A percentile compares a stretch with the other conserved stretches of the same genome.
These are phyloP conservation scores for Corylus americana DNA, from an alignment of 306 rosid genomes.

Conservation along the genomic window DNA sequence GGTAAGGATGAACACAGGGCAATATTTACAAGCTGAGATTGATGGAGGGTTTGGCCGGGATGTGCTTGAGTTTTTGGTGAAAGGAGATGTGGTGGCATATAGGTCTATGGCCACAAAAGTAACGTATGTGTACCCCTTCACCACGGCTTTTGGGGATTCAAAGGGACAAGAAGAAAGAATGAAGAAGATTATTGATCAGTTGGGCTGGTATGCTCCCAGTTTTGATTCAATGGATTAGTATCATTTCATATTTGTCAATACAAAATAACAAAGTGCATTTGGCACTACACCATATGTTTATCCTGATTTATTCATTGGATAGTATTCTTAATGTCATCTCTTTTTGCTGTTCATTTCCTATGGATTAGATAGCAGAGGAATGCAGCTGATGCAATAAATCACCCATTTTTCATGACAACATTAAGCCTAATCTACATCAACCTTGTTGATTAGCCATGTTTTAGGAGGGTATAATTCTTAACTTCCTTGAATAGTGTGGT, in stretches of 20 bases:
- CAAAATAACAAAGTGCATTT: conserved; percentile 15
- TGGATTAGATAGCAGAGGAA: not conserved
- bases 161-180: conserved; percentile 85
- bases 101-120: conserved; percentile 84
- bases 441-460: no score
- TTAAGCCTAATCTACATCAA: no score
- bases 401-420: not conserved
- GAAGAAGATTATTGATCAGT: conserved; percentile 61
- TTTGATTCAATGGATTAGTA: conserved; percentile 72
- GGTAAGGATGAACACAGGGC: conserved; percentile 43
- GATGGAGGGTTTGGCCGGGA: conserved; percentile 87
- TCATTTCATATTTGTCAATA: not conserved
- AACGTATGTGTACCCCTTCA: conserved; percentile 84
- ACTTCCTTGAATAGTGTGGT: no score
- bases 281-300: not conserved
- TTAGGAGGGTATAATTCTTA: no score
- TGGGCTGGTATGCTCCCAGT: conserved; percentile 94
- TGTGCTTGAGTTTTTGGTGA: conserved; percentile 86
- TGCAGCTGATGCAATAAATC: not conserved
- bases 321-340: not conserved
- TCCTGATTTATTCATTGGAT: not conserved
- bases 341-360: conserved; percentile 14
- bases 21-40: conserved; percentile 83
- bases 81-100: conserved; percentile 70
- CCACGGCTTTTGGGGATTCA: conserved; percentile 89